Conservation (phyloP, 495 filamentous ascomycete species). For the Bryoglossum gracile region DNA sequence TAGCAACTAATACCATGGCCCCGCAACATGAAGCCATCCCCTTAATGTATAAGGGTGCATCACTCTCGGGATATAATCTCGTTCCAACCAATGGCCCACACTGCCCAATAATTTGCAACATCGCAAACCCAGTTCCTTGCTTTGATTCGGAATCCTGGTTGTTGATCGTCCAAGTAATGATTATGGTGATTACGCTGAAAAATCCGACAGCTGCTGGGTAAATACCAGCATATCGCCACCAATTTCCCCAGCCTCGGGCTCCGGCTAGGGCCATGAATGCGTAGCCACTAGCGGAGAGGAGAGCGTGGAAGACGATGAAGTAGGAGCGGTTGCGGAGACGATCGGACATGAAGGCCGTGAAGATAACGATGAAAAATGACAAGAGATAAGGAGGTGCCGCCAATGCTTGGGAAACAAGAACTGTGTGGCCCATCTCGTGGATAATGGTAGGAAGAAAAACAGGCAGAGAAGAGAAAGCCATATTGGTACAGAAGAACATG, state of each 20-base stretch:
- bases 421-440: constrained; percentile 65
- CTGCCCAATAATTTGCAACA: constrained; percentile 67
- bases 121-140: constrained; percentile 63
- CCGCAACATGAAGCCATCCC: constrained; percentile 62
- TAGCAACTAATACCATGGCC: constrained; percentile 57
- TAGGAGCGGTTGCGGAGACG: constrained; percentile 52
- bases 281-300: constrained; percentile 56
- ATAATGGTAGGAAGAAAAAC: constrained; percentile 83
- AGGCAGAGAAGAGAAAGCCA: constrained; percentile 72
- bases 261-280: constrained; percentile 45
- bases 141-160: constrained; percentile 58
- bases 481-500: constrained; percentile 51
- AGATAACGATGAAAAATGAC: constrained; percentile 64
- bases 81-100: constrained; percentile 66
- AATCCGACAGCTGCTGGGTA: constrained; percentile 66
- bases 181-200: constrained; percentile 62
- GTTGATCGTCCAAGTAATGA: constrained; percentile 69
- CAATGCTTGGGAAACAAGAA: constrained; percentile 67
- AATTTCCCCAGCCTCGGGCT: constrained; percentile 13
- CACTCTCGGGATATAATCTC: constrained; percentile 56
- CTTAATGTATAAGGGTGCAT: constrained; percentile 53
- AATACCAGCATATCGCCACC: constrained; percentile 56
- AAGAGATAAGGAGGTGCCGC: constrained; percentile 73
- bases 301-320: constrained; percentile 54
- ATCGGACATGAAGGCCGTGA: constrained; percentile 64